Percentiles rank a stretch among this genome's conserved stretches.
phyloP scores from a whole-genome alignment of 2,329 filamentous ascomycete genomes.

The Ophiostoma ips region DNA sequence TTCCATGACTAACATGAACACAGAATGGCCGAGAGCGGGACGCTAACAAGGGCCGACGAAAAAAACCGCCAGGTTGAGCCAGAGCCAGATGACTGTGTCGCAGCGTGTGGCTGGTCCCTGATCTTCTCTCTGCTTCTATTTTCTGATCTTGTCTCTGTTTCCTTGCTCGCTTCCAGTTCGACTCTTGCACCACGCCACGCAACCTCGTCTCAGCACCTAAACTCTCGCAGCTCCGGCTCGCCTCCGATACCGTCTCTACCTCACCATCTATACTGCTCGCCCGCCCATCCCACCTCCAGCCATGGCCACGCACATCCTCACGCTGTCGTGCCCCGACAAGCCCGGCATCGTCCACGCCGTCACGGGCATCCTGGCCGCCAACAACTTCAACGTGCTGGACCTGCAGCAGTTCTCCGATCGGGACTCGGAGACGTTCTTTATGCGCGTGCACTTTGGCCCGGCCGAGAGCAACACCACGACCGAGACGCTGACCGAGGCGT shows the following conservation, averaged over 20 bases:
- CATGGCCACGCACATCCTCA: slow-evolving; percentile 53
- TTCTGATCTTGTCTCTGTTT: too few species aligned
- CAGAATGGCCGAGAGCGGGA: too few species aligned
- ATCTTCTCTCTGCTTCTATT: background rate
- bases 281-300: background rate
- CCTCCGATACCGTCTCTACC: too few species aligned
- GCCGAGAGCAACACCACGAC: slow-evolving; percentile 23
- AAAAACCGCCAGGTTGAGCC: too few species aligned
- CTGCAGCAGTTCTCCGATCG: slow-evolving; percentile 75
- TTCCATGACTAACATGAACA: too few species aligned
- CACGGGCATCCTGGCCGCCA: slow-evolving; percentile 59
- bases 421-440: slow-evolving; percentile 65
- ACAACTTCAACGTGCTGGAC: slow-evolving; percentile 69
- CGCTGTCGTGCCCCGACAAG: slow-evolving; percentile 72
- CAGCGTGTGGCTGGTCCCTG: too few species aligned
- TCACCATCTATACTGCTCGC: too few species aligned
- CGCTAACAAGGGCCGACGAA: too few species aligned
- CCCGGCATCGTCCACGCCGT: slow-evolving; percentile 76
- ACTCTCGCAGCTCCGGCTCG: too few species aligned
- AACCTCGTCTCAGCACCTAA: background rate
- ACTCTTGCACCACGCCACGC: too few species aligned
- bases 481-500: slow-evolving; percentile 38
- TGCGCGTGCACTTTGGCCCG: slow-evolving; percentile 72
- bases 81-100: too few species aligned
- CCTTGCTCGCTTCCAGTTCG: too few species aligned